A percentile compares a stretch with the other conserved stretches of the same genome.
phyloP scores from a whole-genome alignment of 306 rosid species.

The Quercus wislizeni region DNA sequence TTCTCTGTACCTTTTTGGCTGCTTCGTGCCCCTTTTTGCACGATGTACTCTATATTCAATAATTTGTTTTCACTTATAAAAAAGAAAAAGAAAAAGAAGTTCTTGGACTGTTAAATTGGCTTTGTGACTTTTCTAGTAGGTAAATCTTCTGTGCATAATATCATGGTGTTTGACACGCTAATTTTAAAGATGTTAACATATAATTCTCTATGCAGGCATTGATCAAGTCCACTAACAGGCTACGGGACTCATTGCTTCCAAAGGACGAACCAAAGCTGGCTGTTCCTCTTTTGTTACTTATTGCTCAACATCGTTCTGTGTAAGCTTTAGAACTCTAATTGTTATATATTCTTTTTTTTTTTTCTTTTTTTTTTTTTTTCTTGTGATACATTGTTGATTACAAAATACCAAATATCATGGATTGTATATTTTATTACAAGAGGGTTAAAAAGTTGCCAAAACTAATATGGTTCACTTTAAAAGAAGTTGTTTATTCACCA shows the following conservation, averaged over 20 bases:
- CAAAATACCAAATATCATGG: too few species aligned
- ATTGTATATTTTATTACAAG: too few species aligned
- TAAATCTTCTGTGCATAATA: slow-evolving; percentile 6
- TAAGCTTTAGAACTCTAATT: slow-evolving; percentile 41
- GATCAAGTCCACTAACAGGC: slow-evolving; percentile 89
- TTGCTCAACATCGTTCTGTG: slow-evolving; percentile 98
- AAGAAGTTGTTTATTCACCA: neutral
- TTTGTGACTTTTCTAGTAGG: neutral
- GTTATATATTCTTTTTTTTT: neutral
- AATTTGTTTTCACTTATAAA: too few species aligned
- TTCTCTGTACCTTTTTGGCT: too few species aligned
- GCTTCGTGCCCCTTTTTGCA: too few species aligned
- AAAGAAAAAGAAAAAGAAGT: neutral
- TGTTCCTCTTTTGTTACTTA: slow-evolving; percentile 77
- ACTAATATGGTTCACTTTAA: too few species aligned
- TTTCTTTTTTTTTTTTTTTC: too few species aligned
- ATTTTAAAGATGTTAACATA: slow-evolving; percentile 14
- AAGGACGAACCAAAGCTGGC: slow-evolving; percentile 93
- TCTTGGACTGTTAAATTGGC: neutral
- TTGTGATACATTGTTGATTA: too few species aligned
- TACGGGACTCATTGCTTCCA: slow-evolving; percentile 81
- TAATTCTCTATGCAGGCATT: slow-evolving; percentile 54
- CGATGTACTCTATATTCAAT: too few species aligned
- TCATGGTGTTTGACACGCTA: slow-evolving; percentile 2
- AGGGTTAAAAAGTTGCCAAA: too few species aligned